These are phyloP conservation scores for Micromonas commoda DNA, from an alignment of 139 green algal species.

Conservation along the genomic window DNA sequence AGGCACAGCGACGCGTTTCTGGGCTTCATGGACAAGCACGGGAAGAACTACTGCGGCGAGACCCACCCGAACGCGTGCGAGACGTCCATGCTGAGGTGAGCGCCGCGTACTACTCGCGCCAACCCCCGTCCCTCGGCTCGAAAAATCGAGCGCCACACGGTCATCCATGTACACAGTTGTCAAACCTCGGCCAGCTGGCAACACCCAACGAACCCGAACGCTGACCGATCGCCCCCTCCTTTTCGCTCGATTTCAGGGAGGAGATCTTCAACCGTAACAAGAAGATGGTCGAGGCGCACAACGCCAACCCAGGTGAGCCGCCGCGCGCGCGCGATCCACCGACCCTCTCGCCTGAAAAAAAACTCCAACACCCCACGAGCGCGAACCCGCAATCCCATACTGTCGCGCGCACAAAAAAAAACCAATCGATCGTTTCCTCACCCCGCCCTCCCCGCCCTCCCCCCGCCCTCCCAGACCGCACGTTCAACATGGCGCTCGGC, in stretches of 20 bases:
- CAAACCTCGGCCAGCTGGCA: no score
- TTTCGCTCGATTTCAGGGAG: neutral
- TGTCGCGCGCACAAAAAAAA: neutral
- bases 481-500: neutral
- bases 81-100: neutral
- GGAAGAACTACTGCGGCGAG: conserved; percentile 8
- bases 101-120: neutral
- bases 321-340: neutral
- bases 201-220: no score
- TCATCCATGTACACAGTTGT: no score
- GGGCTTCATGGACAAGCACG: neutral
- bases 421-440: neutral
- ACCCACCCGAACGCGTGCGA: neutral
- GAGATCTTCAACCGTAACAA: conserved; percentile 4
- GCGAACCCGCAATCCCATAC: neutral
- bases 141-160: no score
- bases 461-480: neutral
- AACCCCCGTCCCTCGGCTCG: neutral
- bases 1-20: neutral
- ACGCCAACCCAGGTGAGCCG: neutral
- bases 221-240: neutral
- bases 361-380: neutral
- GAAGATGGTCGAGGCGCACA: neutral
- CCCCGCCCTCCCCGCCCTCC: neutral
- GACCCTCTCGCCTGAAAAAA: neutral